phyloP scores from a whole-genome alignment of 495 filamentous ascomycete genomes.

The Xeromyces bisporus region DNA sequence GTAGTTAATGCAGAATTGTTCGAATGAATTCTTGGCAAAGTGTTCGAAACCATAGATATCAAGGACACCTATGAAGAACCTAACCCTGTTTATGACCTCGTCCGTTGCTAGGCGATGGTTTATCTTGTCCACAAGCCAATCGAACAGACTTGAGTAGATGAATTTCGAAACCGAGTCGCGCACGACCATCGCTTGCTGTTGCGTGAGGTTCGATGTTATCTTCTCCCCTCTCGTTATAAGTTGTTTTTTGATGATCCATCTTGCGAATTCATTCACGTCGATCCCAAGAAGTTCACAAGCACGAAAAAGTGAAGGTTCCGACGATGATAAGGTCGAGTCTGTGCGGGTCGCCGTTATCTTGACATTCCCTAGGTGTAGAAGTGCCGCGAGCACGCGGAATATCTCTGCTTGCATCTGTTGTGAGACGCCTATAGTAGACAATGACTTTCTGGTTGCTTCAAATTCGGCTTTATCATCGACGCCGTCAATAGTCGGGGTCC shows the following conservation, averaged over 20 bases:
- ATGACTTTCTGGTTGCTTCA: slow-evolving; percentile 64
- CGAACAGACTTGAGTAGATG: slow-evolving; percentile 95
- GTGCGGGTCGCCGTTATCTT: slow-evolving; percentile 82
- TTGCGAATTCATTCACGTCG: slow-evolving; percentile 72
- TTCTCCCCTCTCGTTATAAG: slow-evolving; percentile 92
- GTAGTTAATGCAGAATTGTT: slow-evolving; percentile 99
- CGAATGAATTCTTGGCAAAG: slow-evolving; percentile 98
- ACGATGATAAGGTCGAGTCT: slow-evolving; percentile 65
- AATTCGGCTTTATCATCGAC: slow-evolving; percentile 96
- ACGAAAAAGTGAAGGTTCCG: slow-evolving; percentile 63
- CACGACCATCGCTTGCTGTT: slow-evolving; percentile 87
- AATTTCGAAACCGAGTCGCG: slow-evolving; percentile 97
- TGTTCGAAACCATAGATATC: slow-evolving; percentile 99
- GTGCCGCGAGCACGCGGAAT: slow-evolving; percentile 77
- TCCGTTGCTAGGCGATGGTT: slow-evolving; percentile 82
- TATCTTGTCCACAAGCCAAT: slow-evolving; percentile 95
- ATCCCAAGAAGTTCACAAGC: slow-evolving; percentile 85
- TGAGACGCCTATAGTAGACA: slow-evolving; percentile 75
- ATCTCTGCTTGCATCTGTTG: slow-evolving; percentile 61
- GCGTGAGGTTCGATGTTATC: slow-evolving; percentile 89
- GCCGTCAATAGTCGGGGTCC: slow-evolving; percentile 75
- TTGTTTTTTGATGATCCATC: slow-evolving; percentile 99
- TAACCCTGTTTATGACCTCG: slow-evolving; percentile 62
- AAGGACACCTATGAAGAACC: slow-evolving; percentile 94
- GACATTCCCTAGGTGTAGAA: slow-evolving; percentile 90